phyloP scores from a whole-genome alignment of 169 alveolate genomes.

The Cryptosporidium baileyi region DNA sequence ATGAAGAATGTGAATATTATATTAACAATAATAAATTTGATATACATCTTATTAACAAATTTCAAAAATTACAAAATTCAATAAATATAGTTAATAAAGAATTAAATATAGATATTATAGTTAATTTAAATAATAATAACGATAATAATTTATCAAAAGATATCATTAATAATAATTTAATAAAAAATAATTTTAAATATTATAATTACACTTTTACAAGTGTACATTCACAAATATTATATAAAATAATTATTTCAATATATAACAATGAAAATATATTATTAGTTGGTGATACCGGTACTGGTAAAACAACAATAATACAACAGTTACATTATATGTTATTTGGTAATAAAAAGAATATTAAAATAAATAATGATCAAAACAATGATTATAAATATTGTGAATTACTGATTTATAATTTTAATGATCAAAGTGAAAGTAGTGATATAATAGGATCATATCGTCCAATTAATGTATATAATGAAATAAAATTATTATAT shows the following conservation, averaged over 20 bases:
- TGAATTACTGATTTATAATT: slow-evolving; percentile 90
- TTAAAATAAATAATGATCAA: background rate
- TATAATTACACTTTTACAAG: slow-evolving; percentile 64
- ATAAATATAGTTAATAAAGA: slow-evolving; percentile 58
- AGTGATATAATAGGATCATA: slow-evolving; percentile 89
- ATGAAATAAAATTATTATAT: background rate
- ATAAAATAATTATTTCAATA: slow-evolving; percentile 81
- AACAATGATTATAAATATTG: slow-evolving; percentile 70
- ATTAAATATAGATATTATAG: slow-evolving; percentile 58
- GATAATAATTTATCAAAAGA: background rate
- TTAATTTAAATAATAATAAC: slow-evolving; percentile 16
- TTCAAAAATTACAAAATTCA: slow-evolving; percentile 14
- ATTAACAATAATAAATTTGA: slow-evolving; percentile 62
- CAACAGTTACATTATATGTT: slow-evolving; percentile 74
- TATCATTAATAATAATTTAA: background rate
- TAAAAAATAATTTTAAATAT: background rate
- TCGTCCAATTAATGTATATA: slow-evolving; percentile 72
- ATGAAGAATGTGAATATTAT: slow-evolving; percentile 42
- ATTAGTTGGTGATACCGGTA: slow-evolving; percentile 99
- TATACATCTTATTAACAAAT: slow-evolving; percentile 66
- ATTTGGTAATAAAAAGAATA: background rate
- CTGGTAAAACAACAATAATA: slow-evolving; percentile 96
- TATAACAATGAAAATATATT: slow-evolving; percentile 92
- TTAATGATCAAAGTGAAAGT: slow-evolving; percentile 90
- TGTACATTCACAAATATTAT: slow-evolving; percentile 82